Evolutionary conservation across 768 basidiomycete genomes (phyloP).

Genomic region (Boletus pseudo-olivaceus): DNA sequence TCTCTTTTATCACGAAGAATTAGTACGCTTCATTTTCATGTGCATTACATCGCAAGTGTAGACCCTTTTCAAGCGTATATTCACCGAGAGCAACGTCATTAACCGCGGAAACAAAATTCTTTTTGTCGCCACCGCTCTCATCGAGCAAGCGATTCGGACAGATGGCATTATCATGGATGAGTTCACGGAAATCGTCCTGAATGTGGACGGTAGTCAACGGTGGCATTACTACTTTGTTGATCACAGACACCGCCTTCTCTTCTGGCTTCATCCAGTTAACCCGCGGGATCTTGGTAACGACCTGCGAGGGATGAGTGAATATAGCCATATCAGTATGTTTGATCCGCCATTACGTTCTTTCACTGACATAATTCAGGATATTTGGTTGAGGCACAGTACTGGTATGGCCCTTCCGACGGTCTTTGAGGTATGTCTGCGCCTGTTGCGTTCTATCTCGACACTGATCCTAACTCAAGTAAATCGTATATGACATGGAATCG

Average conservation of each 20-base stretch:
- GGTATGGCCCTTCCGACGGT: neutral
- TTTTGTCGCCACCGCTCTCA: neutral
- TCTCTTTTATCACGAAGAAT: constrained; percentile 3
- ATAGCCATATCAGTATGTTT: constrained; percentile 14
- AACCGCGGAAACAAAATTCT: neutral
- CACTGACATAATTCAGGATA: constrained; percentile 9
- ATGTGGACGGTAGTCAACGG: neutral
- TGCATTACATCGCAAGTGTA: neutral
- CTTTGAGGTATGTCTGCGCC: neutral
- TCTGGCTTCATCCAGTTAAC: constrained; percentile 9
- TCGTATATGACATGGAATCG: neutral
- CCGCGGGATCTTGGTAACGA: neutral
- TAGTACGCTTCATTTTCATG: neutral
- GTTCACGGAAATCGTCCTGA: constrained; percentile 8
- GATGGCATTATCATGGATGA: neutral
- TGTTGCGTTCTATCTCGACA: neutral
- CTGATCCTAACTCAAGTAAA: neutral
- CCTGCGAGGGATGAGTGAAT: constrained; percentile 5
- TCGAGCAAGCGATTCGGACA: neutral
- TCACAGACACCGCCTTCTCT: constrained; percentile 10
- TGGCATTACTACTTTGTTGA: constrained; percentile 5
- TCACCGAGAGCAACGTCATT: constrained; percentile 11
- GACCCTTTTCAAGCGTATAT: constrained; percentile 11
- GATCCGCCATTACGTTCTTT: neutral
- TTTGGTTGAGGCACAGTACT: constrained; percentile 11